A percentile compares a stretch with the other conserved stretches of the same genome.
Evolutionary conservation across 768 basidiomycete genomes (phyloP).

Genomic region (Trametes maxima): DNA sequence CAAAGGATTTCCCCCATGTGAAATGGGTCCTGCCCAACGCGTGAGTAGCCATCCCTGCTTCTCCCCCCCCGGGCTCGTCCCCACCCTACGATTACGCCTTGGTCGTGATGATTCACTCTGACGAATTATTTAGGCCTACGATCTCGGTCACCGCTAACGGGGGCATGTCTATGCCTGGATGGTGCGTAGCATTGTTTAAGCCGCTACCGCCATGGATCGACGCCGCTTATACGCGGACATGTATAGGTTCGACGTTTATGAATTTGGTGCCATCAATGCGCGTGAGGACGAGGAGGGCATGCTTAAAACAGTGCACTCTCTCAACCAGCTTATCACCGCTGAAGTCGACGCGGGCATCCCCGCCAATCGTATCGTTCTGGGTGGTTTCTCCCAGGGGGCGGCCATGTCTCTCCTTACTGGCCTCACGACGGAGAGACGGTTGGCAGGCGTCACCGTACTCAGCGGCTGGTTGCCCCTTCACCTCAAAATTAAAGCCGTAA

Average conservation of each 20-base stretch:
- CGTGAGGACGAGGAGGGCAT: slow-evolving; percentile 80
- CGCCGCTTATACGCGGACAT: background rate
- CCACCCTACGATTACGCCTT: background rate
- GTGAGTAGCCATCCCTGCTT: slow-evolving; percentile 42
- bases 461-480: slow-evolving; percentile 81
- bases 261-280: slow-evolving; percentile 31
- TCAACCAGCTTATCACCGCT: slow-evolving; percentile 70
- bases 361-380: slow-evolving; percentile 73
- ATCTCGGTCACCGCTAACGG: slow-evolving; percentile 75
- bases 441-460: slow-evolving; percentile 72
- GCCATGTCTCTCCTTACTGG: slow-evolving; percentile 79
- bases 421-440: slow-evolving; percentile 62
- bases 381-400: slow-evolving; percentile 89
- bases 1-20: slow-evolving; percentile 63
- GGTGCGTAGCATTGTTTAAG: slow-evolving; percentile 40
- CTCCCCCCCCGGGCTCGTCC: background rate
- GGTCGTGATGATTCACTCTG: background rate
- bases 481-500: slow-evolving; percentile 64
- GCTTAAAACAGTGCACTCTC: slow-evolving; percentile 57
- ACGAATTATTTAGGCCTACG: slow-evolving; percentile 41
- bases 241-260: slow-evolving; percentile 77
- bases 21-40: slow-evolving; percentile 92
- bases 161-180: slow-evolving; percentile 75
- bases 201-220: background rate
- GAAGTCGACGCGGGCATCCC: slow-evolving; percentile 77